phyloP scores from a whole-genome alignment of 2,329 filamentous ascomycete genomes.

The Pseudopyricularia javanii region DNA sequence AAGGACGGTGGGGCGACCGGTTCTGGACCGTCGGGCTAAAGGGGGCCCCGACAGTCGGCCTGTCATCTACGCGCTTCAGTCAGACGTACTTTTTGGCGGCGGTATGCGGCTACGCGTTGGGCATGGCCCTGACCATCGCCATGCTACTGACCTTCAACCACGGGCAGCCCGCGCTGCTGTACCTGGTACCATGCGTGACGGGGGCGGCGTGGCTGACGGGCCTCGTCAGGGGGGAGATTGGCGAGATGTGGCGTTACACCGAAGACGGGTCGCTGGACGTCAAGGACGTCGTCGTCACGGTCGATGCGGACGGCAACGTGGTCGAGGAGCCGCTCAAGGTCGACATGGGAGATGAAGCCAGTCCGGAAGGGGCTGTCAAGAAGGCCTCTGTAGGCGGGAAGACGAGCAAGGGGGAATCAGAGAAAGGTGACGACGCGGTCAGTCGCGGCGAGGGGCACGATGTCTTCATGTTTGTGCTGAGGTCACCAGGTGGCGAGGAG shows the following conservation, averaged over 20 bases:
- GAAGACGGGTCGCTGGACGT: conserved; percentile 54
- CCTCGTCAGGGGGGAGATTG: conserved; percentile 55
- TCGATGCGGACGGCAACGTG: conserved; percentile 34
- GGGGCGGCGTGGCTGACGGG: conserved; percentile 65
- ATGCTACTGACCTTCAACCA: conserved; percentile 70
- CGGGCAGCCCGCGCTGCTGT: conserved; percentile 81
- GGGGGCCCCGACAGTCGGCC: conserved; percentile 17
- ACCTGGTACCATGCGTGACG: conserved; percentile 80
- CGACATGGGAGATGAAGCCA: neutral
- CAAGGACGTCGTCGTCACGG: conserved; percentile 40
- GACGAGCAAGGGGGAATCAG: neutral
- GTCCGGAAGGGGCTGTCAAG: neutral
- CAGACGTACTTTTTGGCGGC: conserved; percentile 80
- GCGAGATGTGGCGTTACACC: conserved; percentile 68
- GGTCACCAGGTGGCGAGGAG: neutral
- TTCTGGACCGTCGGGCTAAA: conserved; percentile 52
- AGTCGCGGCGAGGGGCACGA: neutral
- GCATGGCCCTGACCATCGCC: conserved; percentile 63
- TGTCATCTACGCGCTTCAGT: conserved; percentile 44
- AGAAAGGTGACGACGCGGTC: neutral
- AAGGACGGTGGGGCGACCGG: conserved; percentile 69
- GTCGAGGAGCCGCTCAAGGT: conserved; percentile 17
- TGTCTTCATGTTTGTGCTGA: neutral
- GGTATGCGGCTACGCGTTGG: conserved; percentile 62
- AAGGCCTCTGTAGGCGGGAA: neutral